phyloP scores from a whole-genome alignment of 1,139 yeast species.

The Blastobotrys illinoisensis region DNA sequence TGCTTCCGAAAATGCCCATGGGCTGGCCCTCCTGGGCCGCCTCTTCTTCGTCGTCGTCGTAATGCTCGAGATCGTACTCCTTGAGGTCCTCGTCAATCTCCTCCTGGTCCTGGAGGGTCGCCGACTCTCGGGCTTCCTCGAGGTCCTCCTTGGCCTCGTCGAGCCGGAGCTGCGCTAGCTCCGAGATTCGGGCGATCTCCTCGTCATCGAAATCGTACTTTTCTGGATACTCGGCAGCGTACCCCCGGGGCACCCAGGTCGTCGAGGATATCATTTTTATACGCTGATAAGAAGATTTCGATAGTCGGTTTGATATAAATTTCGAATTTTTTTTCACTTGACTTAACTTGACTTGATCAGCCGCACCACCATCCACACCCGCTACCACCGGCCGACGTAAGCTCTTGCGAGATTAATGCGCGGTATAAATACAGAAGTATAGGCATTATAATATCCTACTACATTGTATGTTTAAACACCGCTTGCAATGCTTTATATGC shows the following conservation, averaged over 20 bases:
- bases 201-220: slow-evolving; percentile 83
- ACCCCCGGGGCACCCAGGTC: slow-evolving; percentile 95
- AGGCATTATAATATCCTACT: no score
- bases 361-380: neutral
- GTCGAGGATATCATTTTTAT: slow-evolving; percentile 78
- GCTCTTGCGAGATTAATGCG: no score
- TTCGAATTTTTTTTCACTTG: neutral
- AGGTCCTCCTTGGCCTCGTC: slow-evolving; percentile 29
- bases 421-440: no score
- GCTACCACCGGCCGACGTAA: no score
- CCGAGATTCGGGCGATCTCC: slow-evolving; percentile 86
- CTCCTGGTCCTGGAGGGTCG: slow-evolving; percentile 25
- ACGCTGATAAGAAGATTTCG: neutral
- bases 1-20: slow-evolving; percentile 39
- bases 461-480: no score
- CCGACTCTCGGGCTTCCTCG: slow-evolving; percentile 14
- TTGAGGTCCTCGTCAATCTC: slow-evolving; percentile 60
- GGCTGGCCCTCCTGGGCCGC: slow-evolving; percentile 38
- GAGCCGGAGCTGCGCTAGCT: slow-evolving; percentile 77
- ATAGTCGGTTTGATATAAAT: neutral
- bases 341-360: neutral
- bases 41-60: slow-evolving; percentile 73
- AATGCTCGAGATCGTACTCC: slow-evolving; percentile 80
- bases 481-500: neutral
- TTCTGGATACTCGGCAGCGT: slow-evolving; percentile 87